Base-by-base conservation (phyloP, 1,284 basidiomycete species). In the Athelia sp. region DNA sequence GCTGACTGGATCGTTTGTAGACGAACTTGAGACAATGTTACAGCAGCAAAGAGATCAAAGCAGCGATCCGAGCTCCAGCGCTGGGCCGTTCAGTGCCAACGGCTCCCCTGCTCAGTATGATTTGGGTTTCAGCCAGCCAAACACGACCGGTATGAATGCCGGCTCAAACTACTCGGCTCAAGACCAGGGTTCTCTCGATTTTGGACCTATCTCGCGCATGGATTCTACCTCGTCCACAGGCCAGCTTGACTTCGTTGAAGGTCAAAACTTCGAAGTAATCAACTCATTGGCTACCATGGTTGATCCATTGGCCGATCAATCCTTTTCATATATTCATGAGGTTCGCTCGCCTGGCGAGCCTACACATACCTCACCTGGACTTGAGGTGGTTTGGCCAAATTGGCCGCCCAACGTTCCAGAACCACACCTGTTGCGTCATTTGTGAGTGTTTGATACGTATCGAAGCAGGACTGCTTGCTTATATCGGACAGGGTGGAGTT, bases 401-500 rank as follows among this genome's bases (percentile, higher is more conserved):
- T 89, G 86, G 83, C 83, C 87, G 1, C 66, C 65, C 19, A 69
- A 79, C 49, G 68, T 90, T 23, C 87, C 87, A 18, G 64, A 68
- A 26, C 75, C 78, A 6, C 75, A 78, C 17, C 65, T 85, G 36
- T 66, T 88, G 8, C 74, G 78, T 38, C 82, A 87, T 58, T 62
- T 88, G 85, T 85, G 53, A 60, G 80, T 64, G n/a, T 19, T 19
- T 43, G 43, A 26, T 8, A 22, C 22, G 4, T n/a, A 11, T n/a
- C 6, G 36, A 15, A 8, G 49, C 45, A 50, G 51, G 48, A 45
- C 21, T 42, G 46, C n/a, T 10, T 31, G 34, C 29, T 26, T n/a
- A 24, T 17, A 17, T 11, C 23, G 4, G 24, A 18, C 55, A 88
- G 86, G 38, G 79, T 86, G 36, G 83, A 87, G 34, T 74, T 81